Base-by-base conservation (phyloP, 1,284 basidiomycete species). In the Ganoderma leucocontextum region DNA sequence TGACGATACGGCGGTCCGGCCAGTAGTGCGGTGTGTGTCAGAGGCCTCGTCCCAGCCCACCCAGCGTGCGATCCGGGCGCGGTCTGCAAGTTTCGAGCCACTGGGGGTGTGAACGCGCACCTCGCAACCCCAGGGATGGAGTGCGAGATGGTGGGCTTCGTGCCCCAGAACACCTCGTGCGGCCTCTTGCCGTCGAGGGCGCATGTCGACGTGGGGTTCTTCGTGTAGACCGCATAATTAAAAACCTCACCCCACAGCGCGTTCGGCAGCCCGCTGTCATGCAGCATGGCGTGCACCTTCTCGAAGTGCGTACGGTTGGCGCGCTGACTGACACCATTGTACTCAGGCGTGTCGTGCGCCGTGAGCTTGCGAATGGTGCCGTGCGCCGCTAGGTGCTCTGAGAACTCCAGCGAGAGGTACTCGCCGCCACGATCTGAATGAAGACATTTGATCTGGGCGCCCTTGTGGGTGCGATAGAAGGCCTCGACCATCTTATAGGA, bases 221-320 rank as follows among this genome's bases (percentile, higher is more conserved):
- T 76, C 29, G 85, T 59, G 76, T 80, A 85, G 0, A 79, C 74
- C 0, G 79, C 74, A 62, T 82, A 78, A 1, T 65, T 39, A 0
- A 81, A 70, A 1, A 82, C 82, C 65, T 84, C 78, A 10, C 78
- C 77, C 82, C 82, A 84, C 9, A 83, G 73, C 53, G 70, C 77
- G 7, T 63, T 59, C 2, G 80, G 80, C 9, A 83, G 70, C 0
- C 75, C 63, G 12, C 66, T 52, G 63, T 70, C 75, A 17, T 72
- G 22, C 5, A 77, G 70, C 75, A 78, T 76, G 0, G 76, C 75
- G 2, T 73, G 65, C 1, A 71, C 73, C 13, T 62, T 61, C 35
- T 76, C 69, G 0, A 73, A 22, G 19, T 73, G n/a, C 29, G 75
- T 83, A 4, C 75, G 71, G 65, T 82, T 82, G 13, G 79, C 70